Evolutionary conservation across 768 basidiomycete genomes (phyloP).

Genomic region (Pleurotus ostreatus): DNA sequence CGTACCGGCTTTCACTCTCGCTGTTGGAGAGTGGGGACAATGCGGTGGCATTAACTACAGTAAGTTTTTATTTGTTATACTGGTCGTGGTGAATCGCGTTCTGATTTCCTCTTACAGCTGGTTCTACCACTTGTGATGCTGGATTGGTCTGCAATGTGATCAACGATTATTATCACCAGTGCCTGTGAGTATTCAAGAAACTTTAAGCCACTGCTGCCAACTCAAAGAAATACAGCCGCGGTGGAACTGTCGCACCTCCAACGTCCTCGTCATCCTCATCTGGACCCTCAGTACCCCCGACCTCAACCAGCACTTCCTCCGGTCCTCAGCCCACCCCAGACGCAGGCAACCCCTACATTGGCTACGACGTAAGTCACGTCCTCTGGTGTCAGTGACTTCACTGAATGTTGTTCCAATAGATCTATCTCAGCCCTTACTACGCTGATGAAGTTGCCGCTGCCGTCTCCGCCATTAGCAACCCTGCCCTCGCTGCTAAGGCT

Average conservation of each 20-base stretch:
- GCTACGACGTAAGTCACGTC: constrained; percentile 33
- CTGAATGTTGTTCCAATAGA: constrained; percentile 19
- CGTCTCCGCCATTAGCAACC: constrained; percentile 44
- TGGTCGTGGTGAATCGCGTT: no score
- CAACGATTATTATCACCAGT: constrained; percentile 24
- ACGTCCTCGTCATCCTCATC: constrained; percentile 35
- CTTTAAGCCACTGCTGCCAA: background rate
- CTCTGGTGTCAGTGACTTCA: background rate
- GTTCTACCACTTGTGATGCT: constrained; percentile 34
- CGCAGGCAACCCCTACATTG: constrained; percentile 50
- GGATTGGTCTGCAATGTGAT: constrained; percentile 29
- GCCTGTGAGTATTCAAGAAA: constrained; percentile 26
- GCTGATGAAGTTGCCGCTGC: constrained; percentile 50
- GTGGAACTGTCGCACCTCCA: constrained; percentile 23
- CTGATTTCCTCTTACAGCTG: constrained; percentile 21
- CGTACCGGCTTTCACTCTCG: constrained; percentile 39
- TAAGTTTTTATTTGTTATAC: constrained; percentile 21
- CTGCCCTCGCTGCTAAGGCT: constrained; percentile 47
- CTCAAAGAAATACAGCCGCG: no score
- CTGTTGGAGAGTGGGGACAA: constrained; percentile 43
- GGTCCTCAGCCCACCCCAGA: constrained; percentile 31
- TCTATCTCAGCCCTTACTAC: constrained; percentile 54
- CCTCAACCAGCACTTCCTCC: constrained; percentile 21
- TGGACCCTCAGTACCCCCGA: constrained; percentile 31
- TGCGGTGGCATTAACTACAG: constrained; percentile 52